These are phyloP conservation scores for Aspergillus clavatus DNA, from an alignment of 2,329 filamentous ascomycete species.

Conservation along the genomic window DNA sequence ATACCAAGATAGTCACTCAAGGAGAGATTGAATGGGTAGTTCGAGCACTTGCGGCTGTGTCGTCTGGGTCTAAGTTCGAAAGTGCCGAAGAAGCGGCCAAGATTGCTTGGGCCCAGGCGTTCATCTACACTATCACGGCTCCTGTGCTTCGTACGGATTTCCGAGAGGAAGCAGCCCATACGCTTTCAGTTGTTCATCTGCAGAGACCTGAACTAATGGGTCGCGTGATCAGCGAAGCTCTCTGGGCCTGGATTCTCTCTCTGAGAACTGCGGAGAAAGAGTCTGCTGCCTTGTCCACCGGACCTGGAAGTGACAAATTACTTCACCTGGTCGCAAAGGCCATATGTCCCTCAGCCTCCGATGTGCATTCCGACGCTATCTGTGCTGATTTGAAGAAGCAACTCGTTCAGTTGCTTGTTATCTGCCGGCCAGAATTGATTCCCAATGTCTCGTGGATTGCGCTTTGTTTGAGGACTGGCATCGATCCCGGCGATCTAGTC, in stretches of 20 bases:
- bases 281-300: conserved; percentile 61
- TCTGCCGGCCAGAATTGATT: conserved; percentile 73
- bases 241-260: conserved; percentile 75
- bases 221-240: conserved; percentile 60
- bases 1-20: conserved; percentile 68
- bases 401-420: conserved; percentile 69
- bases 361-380: conserved; percentile 24
- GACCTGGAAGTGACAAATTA: conserved; percentile 55
- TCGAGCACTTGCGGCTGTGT: conserved; percentile 62
- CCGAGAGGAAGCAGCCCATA: conserved; percentile 58
- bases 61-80: conserved; percentile 51
- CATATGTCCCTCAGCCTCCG: conserved; percentile 34
- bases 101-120: conserved; percentile 74
- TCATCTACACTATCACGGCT: conserved; percentile 72
- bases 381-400: conserved; percentile 60
- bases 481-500: conserved; percentile 78
- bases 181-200: conserved; percentile 62
- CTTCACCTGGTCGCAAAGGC: conserved; percentile 55
- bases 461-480: conserved; percentile 68
- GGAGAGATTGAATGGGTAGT: conserved; percentile 77
- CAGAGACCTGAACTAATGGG: conserved; percentile 56
- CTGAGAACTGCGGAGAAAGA: conserved; percentile 73
- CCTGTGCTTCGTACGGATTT: conserved; percentile 56
- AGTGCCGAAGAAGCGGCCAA: conserved; percentile 46
- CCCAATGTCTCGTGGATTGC: conserved; percentile 84